Evolutionary conservation across 2,329 filamentous ascomycete species (phyloP), one percentile per base, ranked within the genome.

Genomic region (Lasiodiplodia theobromae): DNA sequence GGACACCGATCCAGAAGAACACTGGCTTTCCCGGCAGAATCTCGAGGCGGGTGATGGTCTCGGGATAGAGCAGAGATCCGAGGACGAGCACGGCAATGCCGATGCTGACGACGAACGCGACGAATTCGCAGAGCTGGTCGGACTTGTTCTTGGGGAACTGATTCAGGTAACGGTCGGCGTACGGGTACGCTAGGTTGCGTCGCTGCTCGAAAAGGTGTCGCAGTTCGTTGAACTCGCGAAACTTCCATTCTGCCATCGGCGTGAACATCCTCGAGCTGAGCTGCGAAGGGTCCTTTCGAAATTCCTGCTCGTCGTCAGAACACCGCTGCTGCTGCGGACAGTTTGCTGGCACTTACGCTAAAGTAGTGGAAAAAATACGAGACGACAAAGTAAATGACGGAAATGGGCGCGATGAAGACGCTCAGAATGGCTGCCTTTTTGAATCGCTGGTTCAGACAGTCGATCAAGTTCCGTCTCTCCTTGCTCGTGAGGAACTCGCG

Each of bases 71-170:
- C n/a, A 98, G 81, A 0, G 95, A 94, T 2, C 92, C 91, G 21
- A 96, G 84, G 4, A 92, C 92, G 37, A 99, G 85, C 4, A 99
- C 92, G 3, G 93, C 94, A 4, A 93, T 91, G 44, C 98, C 85
- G 0, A 95, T 93, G 7, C 96, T 94, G 10, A 92, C 88, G 70
- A 98, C 87, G 74, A 99, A 97, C 1, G 94, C 90, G 37, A 97
- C 86, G 58, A 96, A 97, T 51, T 91, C 88, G 12, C 92, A 92
- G 44, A 95, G 78, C 73, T 97, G 94, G 70, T 96, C 91, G 0
- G 91, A 96, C 81, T 97, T 97, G 76, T 94, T 90, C 78, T 98
- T 98, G 0, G 96, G 96, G 70, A 99, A 99, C 72, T 98, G 95
- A 71, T 97, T 93, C 31, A 99, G 87, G 75, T 99, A 99, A 58